These are phyloP conservation scores for Euphorbia lathyris DNA, from an alignment of 345 rosid species.

Conservation along the genomic window DNA sequence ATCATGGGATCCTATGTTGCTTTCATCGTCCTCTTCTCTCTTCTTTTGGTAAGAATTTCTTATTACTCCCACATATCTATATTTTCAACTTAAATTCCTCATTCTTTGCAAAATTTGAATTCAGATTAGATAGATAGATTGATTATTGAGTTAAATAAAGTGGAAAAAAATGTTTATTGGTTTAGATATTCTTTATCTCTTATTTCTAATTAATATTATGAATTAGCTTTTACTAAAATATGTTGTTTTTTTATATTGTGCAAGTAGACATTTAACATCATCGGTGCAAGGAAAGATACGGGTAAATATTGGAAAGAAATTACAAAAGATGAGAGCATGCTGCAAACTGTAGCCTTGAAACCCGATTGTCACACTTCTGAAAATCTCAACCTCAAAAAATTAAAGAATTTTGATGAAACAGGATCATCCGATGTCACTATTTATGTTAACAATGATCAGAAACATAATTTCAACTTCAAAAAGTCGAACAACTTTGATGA, in stretches of 20 bases:
- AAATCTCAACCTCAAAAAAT: background rate
- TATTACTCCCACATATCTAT: too few relatives aligned
- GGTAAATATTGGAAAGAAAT: constrained; percentile 30
- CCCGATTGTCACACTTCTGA: constrained; percentile 6
- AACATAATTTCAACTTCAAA: too few relatives aligned
- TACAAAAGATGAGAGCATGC: constrained; percentile 27
- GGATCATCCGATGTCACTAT: background rate
- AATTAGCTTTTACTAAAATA: too few relatives aligned
- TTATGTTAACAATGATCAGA: too few relatives aligned
- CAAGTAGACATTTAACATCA: constrained; percentile 7
- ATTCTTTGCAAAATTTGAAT: too few relatives aligned
- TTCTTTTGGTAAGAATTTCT: background rate
- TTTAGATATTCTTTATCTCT: too few relatives aligned
- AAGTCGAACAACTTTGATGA: too few relatives aligned
- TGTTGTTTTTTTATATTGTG: background rate
- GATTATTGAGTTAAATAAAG: too few relatives aligned
- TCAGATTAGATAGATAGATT: too few relatives aligned
- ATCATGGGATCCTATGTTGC: background rate
- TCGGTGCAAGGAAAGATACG: constrained; percentile 27
- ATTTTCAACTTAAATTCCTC: too few relatives aligned
- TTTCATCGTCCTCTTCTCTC: background rate
- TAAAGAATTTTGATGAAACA: background rate
- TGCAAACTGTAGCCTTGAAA: constrained; percentile 14
- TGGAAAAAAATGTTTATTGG: too few relatives aligned
- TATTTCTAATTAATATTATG: too few relatives aligned